Evolutionary conservation across 495 filamentous ascomycete species (phyloP), one percentile per base, ranked within the genome.

Genomic region (Elasticomyces elasticus): DNA sequence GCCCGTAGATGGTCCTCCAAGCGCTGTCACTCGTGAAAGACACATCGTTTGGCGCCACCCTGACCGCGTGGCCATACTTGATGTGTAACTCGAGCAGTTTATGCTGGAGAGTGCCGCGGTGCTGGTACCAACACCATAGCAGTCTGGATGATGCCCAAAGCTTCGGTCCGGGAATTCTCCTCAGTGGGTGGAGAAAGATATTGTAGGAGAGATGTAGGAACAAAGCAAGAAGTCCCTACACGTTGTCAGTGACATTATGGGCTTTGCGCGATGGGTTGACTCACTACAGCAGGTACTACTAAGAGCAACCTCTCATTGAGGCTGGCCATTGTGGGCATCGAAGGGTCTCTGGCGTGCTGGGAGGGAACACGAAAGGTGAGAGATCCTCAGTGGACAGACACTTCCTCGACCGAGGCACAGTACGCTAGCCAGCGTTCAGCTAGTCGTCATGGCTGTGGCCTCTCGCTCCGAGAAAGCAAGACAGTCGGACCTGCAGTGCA

Each of bases 11-110:
- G 19, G 49, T 46, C n/a, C n/a, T 46, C 54, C 54, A 56, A 7
- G 54, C 54, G 22, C 30, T 47, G 12, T 30, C 42, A 6, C 25
- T 40, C 45, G 30, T 43, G 31, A 52, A 51, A 26, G 54, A 56
- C 15, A 56, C 11, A 46, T 56, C 45, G 15, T 52, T 51, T 22
- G 54, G 54, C 23, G 45, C 25, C 10, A 56, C 37, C 7, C 56
- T 42, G n/a, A 59, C 56, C 12, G 55, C 52, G 0, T 49, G 22
- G 17, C 57, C 57, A 30, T 60, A 60, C 41, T 56, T 30, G 13
- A 49, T 35, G 35, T 60, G 57, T n/a, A 60, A 31, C n/a, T 42
- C 11, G 15, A n/a, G 12, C 12, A 27, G 33, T 17, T 53, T 19
- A 7, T 53, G 6, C 13, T 24, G n/a, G 9, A 49, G 48, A 5